Evolutionary conservation across 2,329 filamentous ascomycete species (phyloP).

Genomic region (Fusarium sp.): DNA sequence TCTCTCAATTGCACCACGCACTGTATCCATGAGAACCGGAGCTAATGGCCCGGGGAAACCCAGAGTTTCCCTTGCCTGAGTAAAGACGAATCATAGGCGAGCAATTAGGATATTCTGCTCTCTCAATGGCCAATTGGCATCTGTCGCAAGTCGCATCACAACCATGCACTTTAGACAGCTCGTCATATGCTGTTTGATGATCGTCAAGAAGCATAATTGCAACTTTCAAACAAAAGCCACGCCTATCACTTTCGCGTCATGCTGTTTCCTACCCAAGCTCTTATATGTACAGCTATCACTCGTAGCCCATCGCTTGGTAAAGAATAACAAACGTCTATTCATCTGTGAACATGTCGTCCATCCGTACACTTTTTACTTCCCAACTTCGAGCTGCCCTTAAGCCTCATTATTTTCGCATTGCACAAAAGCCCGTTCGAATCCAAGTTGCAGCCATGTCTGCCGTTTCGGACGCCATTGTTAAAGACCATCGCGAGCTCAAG

Average conservation of each 20-base stretch:
- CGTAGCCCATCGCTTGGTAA: too few relatives aligned
- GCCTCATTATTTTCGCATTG: neutral
- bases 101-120: accelerated
- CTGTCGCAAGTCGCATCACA: neutral
- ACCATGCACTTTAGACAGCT: neutral
- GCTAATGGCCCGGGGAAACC: neutral
- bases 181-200: neutral
- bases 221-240: neutral
- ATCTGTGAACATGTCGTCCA: conserved; percentile 10
- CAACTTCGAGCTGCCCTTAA: neutral
- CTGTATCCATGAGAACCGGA: neutral
- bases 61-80: accelerated
- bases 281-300: neutral
- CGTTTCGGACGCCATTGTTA: conserved; percentile 46
- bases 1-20: neutral
- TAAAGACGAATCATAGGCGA: conserved; percentile 1
- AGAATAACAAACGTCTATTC: neutral
- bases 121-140: neutral
- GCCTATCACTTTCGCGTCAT: conserved; percentile 13
- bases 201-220: neutral
- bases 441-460: conserved; percentile 20
- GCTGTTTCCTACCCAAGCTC: accelerated
- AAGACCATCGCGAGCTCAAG: conserved; percentile 52
- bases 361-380: neutral
- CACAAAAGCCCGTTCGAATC: neutral